These are phyloP conservation scores for Xeromyces bisporus DNA, from an alignment of 495 filamentous ascomycete genomes.

Conservation along the genomic window DNA sequence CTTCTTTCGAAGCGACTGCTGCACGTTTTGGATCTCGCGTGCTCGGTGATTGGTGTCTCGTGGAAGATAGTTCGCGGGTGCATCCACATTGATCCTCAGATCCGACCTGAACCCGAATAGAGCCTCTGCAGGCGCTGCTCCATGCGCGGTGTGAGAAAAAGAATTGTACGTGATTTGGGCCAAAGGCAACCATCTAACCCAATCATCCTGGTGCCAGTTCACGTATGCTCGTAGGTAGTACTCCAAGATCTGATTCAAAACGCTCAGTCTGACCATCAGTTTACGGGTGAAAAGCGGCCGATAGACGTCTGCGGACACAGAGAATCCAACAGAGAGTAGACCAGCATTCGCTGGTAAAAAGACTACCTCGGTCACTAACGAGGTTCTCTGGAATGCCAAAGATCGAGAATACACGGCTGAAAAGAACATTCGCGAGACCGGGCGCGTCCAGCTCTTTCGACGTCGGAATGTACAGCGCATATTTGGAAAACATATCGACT, in stretches of 20 bases:
- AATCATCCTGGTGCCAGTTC: constrained; percentile 11
- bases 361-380: background rate
- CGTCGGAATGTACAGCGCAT: background rate
- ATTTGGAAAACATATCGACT: background rate
- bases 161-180: constrained; percentile 1
- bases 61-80: background rate
- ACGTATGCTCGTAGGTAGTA: constrained; percentile 6
- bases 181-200: constrained; percentile 4
- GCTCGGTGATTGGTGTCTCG: background rate
- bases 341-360: background rate
- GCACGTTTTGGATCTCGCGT: background rate
- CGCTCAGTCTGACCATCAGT: constrained; percentile 5
- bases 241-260: constrained; percentile 9
- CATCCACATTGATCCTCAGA: background rate
- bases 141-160: background rate
- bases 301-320: background rate
- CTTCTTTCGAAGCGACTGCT: background rate
- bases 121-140: background rate
- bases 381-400: background rate
- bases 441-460: background rate
- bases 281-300: background rate
- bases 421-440: background rate
- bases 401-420: too few species aligned
- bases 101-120: background rate
- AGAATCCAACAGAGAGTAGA: background rate